Evolutionary conservation across 805 yeast genomes (phyloP).

Genomic region (Kazachstania bromeliacearum): DNA sequence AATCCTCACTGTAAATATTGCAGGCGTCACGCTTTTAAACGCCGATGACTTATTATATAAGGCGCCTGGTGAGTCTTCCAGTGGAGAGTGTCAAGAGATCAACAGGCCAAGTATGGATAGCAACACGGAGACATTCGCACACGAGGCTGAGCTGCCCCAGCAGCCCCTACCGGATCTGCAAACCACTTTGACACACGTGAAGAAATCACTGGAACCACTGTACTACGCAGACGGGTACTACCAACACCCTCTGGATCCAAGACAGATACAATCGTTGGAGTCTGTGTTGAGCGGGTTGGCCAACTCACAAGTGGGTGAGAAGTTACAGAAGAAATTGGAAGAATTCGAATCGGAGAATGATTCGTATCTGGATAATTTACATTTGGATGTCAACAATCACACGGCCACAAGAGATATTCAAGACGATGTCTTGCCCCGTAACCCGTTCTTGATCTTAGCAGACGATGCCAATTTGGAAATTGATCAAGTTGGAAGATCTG

Average conservation of each 20-base stretch:
- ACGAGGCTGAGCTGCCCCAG: constrained; percentile 35
- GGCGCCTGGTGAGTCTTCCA: too few species aligned
- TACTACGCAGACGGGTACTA: constrained; percentile 43
- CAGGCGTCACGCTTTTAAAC: neutral
- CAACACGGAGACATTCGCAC: constrained; percentile 5
- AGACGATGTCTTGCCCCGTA: constrained; percentile 64
- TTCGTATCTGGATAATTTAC: constrained; percentile 45
- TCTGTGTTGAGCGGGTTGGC: constrained; percentile 38
- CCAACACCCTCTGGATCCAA: constrained; percentile 21
- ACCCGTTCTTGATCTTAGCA: constrained; percentile 65
- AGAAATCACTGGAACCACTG: constrained; percentile 52
- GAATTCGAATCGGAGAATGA: constrained; percentile 37
- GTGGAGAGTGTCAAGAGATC: too few species aligned
- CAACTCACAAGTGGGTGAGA: constrained; percentile 32
- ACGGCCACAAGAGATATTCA: constrained; percentile 49
- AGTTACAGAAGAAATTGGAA: constrained; percentile 46
- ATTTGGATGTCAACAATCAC: constrained; percentile 34
- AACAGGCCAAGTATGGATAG: too few species aligned
- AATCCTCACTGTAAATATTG: too few species aligned
- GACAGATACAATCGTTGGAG: constrained; percentile 29
- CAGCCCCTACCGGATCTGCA: constrained; percentile 54
- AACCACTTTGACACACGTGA: constrained; percentile 43
- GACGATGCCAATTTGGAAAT: constrained; percentile 63
- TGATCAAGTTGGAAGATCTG: constrained; percentile 57
- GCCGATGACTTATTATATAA: neutral